These are phyloP conservation scores for Pascua sp. DNA, from an alignment of 1,284 basidiomycete species.

Conservation along the genomic window DNA sequence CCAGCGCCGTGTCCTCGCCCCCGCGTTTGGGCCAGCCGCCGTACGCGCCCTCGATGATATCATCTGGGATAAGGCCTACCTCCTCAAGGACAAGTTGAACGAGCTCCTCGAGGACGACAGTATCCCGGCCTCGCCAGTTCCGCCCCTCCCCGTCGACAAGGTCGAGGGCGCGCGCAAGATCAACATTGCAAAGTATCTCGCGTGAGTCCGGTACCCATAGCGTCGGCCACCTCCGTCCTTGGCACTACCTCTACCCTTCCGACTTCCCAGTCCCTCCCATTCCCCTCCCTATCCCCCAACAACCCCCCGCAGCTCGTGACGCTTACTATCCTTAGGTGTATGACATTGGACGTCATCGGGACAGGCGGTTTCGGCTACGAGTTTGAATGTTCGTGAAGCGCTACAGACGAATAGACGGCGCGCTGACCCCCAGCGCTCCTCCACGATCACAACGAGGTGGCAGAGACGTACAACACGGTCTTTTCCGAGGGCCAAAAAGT, in stretches of 20 bases:
- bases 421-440: background rate
- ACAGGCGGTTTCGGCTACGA: constrained; percentile 63
- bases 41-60: constrained; percentile 55
- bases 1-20: constrained; percentile 53
- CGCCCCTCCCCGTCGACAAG: constrained; percentile 11
- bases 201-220: constrained; percentile 48
- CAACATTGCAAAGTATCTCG: constrained; percentile 22
- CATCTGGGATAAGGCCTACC: constrained; percentile 64
- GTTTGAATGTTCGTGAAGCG: constrained; percentile 42
- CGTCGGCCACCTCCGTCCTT: too few species aligned
- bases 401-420: background rate
- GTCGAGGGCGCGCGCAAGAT: constrained; percentile 17
- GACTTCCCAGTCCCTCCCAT: too few species aligned
- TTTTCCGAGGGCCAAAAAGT: constrained; percentile 23
- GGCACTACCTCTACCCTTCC: too few species aligned
- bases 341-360: constrained; percentile 66
- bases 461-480: constrained; percentile 29
- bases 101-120: constrained; percentile 11
- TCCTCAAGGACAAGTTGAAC: constrained; percentile 61
- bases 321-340: constrained; percentile 38
- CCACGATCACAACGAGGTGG: constrained; percentile 30
- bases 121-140: constrained; percentile 5
- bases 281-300: too few species aligned
- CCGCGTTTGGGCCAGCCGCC: constrained; percentile 46
- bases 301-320: too few species aligned